Conservation (phyloP, 352 stramenopile genomes). For the Phytophthora pseudosyringae region DNA sequence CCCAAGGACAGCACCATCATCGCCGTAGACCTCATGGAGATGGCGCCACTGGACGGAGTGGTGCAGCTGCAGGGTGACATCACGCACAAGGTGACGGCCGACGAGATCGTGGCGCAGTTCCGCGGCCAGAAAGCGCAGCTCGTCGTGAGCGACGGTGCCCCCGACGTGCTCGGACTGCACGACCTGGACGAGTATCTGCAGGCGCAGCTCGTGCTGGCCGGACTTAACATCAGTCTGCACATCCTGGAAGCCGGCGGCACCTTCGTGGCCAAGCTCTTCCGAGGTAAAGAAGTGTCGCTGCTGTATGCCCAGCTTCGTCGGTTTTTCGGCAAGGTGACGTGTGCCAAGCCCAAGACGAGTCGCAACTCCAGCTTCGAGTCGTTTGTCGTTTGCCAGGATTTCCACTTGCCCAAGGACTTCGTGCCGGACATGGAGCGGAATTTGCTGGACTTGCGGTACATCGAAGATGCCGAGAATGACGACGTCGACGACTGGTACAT, state of each 20-base stretch:
- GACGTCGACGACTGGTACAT: slow-evolving; percentile 35
- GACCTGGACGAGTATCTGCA: slow-evolving; percentile 87
- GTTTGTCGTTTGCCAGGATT: slow-evolving; percentile 81
- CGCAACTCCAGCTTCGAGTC: slow-evolving; percentile 88
- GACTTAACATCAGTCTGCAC: slow-evolving; percentile 82
- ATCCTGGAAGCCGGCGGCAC: slow-evolving; percentile 72
- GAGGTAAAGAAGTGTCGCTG: slow-evolving; percentile 78
- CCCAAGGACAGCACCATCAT: slow-evolving; percentile 52
- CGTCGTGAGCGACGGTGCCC: slow-evolving; percentile 99
- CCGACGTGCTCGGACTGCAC: slow-evolving; percentile 94
- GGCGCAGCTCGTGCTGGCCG: slow-evolving; percentile 79
- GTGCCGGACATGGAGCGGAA: slow-evolving; percentile 72
- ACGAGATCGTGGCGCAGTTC: slow-evolving; percentile 76
- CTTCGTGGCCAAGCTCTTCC: slow-evolving; percentile 90
- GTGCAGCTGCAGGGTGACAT: slow-evolving; percentile 85
- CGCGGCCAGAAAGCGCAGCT: slow-evolving; percentile 92
- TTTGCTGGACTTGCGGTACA: slow-evolving; percentile 73
- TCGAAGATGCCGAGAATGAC: slow-evolving; percentile 48
- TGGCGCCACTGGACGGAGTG: slow-evolving; percentile 95
- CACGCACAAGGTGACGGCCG: slow-evolving; percentile 76
- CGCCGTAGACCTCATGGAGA: slow-evolving; percentile 93
- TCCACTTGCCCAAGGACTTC: slow-evolving; percentile 57
- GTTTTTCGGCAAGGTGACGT: slow-evolving; percentile 79
- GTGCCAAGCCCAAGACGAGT: slow-evolving; percentile 85
- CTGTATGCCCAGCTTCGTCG: slow-evolving; percentile 73